phyloP scores from a whole-genome alignment of 2,329 filamentous ascomycete species.

The Fusarium temperatum region DNA sequence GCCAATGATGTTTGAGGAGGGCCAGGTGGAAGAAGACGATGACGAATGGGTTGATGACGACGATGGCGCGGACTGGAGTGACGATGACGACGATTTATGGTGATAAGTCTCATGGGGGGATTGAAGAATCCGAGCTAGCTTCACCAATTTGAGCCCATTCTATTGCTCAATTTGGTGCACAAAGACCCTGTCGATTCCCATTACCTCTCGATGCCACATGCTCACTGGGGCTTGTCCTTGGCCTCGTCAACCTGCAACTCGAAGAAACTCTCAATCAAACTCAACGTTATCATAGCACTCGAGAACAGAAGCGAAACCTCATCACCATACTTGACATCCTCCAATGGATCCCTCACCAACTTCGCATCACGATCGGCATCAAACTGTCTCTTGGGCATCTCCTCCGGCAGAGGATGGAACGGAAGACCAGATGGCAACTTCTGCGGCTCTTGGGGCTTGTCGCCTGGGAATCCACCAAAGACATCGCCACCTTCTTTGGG shows the following conservation, averaged over 20 bases:
- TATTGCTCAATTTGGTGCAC: too few relatives aligned
- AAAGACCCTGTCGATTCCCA: accelerated
- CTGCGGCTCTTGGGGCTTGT: background rate
- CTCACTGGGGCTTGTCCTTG: background rate
- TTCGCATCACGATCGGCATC: background rate
- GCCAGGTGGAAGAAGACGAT: background rate
- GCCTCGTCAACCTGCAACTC: background rate
- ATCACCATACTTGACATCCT: background rate
- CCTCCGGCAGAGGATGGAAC: slow-evolving; percentile 4
- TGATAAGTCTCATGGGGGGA: background rate
- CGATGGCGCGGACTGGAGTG: background rate
- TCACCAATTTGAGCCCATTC: background rate
- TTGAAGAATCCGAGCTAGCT: background rate
- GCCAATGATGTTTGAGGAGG: background rate
- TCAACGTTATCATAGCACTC: slow-evolving; percentile 2
- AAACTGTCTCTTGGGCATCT: slow-evolving; percentile 8
- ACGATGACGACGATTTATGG: background rate
- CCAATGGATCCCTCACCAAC: background rate
- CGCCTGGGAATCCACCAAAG: background rate
- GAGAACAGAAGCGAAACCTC: background rate
- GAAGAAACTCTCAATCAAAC: slow-evolving; percentile 10
- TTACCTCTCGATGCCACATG: accelerated
- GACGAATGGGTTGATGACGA: background rate
- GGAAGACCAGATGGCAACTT: slow-evolving; percentile 1
- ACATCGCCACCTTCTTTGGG: background rate